A percentile compares a stretch with the other conserved stretches of the same genome.
phyloP scores from a whole-genome alignment of 306 rosid genomes.

The Carpinus viminea region DNA sequence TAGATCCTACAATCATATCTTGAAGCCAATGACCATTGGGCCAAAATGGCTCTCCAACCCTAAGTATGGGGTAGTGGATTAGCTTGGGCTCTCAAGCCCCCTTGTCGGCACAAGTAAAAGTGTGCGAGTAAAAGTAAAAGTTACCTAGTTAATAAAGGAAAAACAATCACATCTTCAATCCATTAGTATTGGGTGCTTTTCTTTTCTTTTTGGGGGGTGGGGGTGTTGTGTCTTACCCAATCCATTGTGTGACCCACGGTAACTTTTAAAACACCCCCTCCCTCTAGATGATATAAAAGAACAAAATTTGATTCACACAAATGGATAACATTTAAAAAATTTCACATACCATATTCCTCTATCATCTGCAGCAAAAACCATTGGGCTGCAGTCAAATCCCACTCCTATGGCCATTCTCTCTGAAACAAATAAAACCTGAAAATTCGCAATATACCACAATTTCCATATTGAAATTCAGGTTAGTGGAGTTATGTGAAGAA shows the following conservation, averaged over 20 bases:
- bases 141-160: background rate
- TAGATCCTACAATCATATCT: background rate
- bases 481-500: conserved; percentile 33
- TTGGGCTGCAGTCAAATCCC: conserved; percentile 88
- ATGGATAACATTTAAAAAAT: background rate
- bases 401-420: conserved; percentile 85
- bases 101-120: background rate
- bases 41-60: background rate
- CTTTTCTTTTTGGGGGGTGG: background rate
- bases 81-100: background rate
- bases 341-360: conserved; percentile 81
- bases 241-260: background rate
- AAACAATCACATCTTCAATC: background rate
- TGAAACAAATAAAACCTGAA: conserved; percentile 92
- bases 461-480: conserved; percentile 34
- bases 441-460: conserved; percentile 34
- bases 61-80: background rate
- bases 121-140: background rate
- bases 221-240: background rate
- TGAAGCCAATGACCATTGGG: background rate
- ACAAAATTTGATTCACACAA: background rate
- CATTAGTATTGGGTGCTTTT: background rate
- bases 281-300: background rate
- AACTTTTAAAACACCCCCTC: background rate
- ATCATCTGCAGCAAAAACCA: conserved; percentile 84